Evolutionary conservation across 1,284 basidiomycete genomes (phyloP).

Genomic region (Megacollybia platyphylla): DNA sequence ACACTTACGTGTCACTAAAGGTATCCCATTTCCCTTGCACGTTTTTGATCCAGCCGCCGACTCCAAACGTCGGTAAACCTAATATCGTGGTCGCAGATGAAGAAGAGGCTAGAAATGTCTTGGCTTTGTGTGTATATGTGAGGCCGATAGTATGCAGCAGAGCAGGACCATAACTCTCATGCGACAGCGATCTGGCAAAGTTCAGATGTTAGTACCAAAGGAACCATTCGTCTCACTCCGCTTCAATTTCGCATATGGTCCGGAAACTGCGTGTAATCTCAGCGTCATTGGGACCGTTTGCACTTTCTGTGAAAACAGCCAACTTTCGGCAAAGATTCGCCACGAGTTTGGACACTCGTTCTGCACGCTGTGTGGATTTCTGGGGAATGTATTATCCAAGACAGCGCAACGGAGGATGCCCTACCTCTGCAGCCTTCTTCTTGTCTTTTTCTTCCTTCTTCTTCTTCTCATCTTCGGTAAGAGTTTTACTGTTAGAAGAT

Average conservation of each 20-base stretch:
- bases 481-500: constrained; percentile 36
- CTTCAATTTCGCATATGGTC: constrained; percentile 74
- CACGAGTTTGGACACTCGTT: constrained; percentile 74
- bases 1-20: constrained; percentile 73
- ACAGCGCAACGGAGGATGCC: constrained; percentile 9
- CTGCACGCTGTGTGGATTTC: constrained; percentile 73
- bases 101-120: constrained; percentile 67
- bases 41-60: constrained; percentile 89
- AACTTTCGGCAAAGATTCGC: constrained; percentile 82
- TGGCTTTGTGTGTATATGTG: constrained; percentile 78
- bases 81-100: background rate
- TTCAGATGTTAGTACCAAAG: constrained; percentile 2
- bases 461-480: constrained; percentile 78
- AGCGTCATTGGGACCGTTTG: constrained; percentile 59
- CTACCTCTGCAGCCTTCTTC: constrained; percentile 57
- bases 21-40: constrained; percentile 91
- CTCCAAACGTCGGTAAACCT: constrained; percentile 54
- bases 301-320: constrained; percentile 86
- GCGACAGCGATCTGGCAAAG: constrained; percentile 52
- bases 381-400: constrained; percentile 15
- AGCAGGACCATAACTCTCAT: constrained; percentile 90
- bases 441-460: constrained; percentile 68
- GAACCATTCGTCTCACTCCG: constrained; percentile 45
- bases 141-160: constrained; percentile 87
- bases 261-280: constrained; percentile 62